Percentiles rank a stretch among this genome's conserved stretches.
Evolutionary conservation across 2,329 filamentous ascomycete species (phyloP).

Genomic region (Hortaea sp.): DNA sequence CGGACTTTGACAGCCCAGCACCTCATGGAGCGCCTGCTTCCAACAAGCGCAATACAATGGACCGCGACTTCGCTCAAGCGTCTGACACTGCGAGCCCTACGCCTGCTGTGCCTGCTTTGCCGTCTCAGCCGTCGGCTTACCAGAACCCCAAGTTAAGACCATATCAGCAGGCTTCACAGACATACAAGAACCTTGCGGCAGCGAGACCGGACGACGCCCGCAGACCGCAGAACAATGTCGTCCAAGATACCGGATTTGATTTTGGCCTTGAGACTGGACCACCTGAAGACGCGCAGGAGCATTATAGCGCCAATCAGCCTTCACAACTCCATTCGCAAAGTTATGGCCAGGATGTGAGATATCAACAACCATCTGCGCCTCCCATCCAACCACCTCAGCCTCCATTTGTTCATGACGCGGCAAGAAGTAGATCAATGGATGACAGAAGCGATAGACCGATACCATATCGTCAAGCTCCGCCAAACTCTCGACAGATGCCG

Average conservation of each 20-base stretch:
- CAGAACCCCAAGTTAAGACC: too few relatives aligned
- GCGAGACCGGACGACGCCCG: too few relatives aligned
- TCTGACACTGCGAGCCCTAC: constrained; percentile 1
- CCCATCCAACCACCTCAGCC: constrained; percentile 15
- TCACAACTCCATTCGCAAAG: neutral
- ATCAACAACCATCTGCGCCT: neutral
- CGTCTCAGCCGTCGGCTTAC: neutral
- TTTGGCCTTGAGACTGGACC: too few relatives aligned
- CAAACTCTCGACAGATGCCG: neutral
- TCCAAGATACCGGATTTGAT: too few relatives aligned
- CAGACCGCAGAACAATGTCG: too few relatives aligned
- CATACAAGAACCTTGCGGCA: too few relatives aligned
- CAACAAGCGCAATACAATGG: constrained; percentile 21
- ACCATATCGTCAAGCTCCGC: constrained; percentile 17
- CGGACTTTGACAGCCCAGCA: constrained; percentile 47
- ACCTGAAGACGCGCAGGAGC: too few relatives aligned
- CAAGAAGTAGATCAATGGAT: constrained; percentile 17
- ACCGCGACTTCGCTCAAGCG: neutral
- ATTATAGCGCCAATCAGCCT: neutral
- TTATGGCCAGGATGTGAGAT: neutral
- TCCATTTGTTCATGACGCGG: constrained; percentile 13
- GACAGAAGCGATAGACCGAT: constrained; percentile 14
- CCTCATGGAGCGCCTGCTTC: constrained; percentile 17
- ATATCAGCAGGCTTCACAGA: too few relatives aligned
- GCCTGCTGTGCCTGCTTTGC: constrained; percentile 3